Conservation (phyloP, 225 moss, liverwort and hornwort species). For the Pseudoscleropodium purum region DNA sequence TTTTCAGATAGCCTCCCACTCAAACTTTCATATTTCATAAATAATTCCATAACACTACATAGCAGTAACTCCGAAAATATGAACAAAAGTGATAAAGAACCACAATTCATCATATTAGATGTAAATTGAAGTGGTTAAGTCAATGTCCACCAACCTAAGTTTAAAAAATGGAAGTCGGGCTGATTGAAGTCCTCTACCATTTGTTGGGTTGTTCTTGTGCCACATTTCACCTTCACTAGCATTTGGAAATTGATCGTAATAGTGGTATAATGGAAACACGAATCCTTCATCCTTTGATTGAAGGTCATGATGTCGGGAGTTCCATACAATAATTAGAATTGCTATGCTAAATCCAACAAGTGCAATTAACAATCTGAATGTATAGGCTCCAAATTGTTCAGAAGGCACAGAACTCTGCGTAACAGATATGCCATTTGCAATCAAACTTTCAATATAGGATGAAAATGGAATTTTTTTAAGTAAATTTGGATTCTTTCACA, state of each 20-base stretch:
- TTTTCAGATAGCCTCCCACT: accelerated
- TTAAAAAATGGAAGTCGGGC: background rate
- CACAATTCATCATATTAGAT: background rate
- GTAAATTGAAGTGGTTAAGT: background rate
- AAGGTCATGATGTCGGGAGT: background rate
- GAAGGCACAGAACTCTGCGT: background rate
- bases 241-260: background rate
- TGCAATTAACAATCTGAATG: background rate
- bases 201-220: background rate
- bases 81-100: too few species aligned
- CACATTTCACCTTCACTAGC: background rate
- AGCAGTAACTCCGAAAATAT: too few species aligned
- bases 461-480: accelerated
- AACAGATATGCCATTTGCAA: background rate
- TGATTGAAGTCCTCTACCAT: background rate
- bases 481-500: accelerated
- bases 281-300: background rate
- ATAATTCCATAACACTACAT: background rate
- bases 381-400: background rate
- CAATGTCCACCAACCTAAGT: background rate
- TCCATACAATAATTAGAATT: background rate
- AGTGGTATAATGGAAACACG: background rate
- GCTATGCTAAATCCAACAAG: background rate
- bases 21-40: background rate
- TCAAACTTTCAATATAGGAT: background rate